A percentile compares a stretch with the other conserved stretches of the same genome.
These are phyloP conservation scores for Hortaea werneckii DNA, from an alignment of 2,329 filamentous ascomycete genomes.

Conservation along the genomic window DNA sequence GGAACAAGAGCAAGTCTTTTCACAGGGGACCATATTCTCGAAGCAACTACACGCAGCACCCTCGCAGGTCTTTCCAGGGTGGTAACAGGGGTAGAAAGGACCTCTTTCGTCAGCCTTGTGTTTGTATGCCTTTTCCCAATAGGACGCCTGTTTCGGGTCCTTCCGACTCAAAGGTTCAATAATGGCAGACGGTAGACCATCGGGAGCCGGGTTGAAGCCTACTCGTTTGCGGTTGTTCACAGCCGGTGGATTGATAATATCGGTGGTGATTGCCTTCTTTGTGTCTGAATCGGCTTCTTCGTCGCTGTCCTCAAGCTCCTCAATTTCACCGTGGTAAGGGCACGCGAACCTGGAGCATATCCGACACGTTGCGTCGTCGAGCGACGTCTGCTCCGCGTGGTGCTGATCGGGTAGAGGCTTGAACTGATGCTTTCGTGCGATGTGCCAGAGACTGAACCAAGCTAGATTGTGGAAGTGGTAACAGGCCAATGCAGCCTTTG, in stretches of 20 bases:
- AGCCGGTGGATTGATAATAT: slow-evolving; percentile 22
- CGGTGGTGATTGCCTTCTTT: slow-evolving; percentile 15
- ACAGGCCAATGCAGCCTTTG: slow-evolving; percentile 27
- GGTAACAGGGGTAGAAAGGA: slow-evolving; percentile 55
- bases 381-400: not conserved
- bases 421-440: slow-evolving; percentile 23
- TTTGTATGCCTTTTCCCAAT: not conserved
- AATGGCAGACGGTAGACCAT: not conserved
- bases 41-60: slow-evolving; percentile 54
- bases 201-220: slow-evolving; percentile 9
- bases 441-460: slow-evolving; percentile 32
- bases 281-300: slow-evolving; percentile 6
- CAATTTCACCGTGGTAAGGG: slow-evolving; percentile 31
- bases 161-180: slow-evolving; percentile 1
- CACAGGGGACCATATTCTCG: slow-evolving; percentile 53
- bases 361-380: slow-evolving; percentile 17
- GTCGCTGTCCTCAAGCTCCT: slow-evolving; percentile 17
- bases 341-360: slow-evolving; percentile 25
- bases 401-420: slow-evolving; percentile 6
- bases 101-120: slow-evolving; percentile 37
- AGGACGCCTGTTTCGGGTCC: not conserved
- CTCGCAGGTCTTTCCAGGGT: slow-evolving; percentile 55
- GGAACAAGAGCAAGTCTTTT: slow-evolving; percentile 62
- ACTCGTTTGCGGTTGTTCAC: slow-evolving; percentile 22
- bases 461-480: slow-evolving; percentile 26